Evolutionary conservation across 768 basidiomycete genomes (phyloP), one percentile per base, ranked within the genome.

Genomic region (Scleroderma bovista): DNA sequence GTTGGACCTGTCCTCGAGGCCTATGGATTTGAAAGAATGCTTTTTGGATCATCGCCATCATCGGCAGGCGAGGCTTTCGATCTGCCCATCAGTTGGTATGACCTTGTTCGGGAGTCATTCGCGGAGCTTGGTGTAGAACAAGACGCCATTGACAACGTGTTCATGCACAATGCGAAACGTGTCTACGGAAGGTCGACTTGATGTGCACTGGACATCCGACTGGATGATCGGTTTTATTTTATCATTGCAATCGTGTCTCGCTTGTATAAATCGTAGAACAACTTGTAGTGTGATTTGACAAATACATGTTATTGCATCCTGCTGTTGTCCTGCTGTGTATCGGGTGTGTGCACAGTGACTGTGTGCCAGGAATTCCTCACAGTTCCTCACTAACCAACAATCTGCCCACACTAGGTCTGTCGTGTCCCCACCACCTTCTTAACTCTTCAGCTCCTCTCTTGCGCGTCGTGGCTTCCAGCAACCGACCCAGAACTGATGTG

Each of bases 1-100:
- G 89, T 92, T 56, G 85, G 82, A 8, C 90, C 87, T 15, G 84
- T 85, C 33, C 69, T 91, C 53, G 90, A 93, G 63, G 90, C 90
- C 3, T 92, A 92, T 62, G 90, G 90, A 7, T 88, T 80, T 58
- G 75, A 86, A 58, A 79, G 90, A 46, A 89, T 93, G 57, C 75
- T 93, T 17, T 92, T 86, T 66, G 90, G 89, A 8, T 85, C 88
- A 9, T 83, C 88, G 1, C 79, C 85, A 29, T 80, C 84, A 11
- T 66, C 73, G n/a, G 67, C 71, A 4, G 72, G 73, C 2, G 71
- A 71, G 22, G 71, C 72, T 23, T 59, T 70, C 22, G 79, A 79
- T 3, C 73, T 72, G 42, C 76, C 80, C 2, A 76, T 75, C 33
- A 80, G 83, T 52, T 93, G 90, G 90, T 93, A 89, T 58, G 84